A percentile compares a stretch with the other conserved stretches of the same genome.
These are phyloP conservation scores for Dactylis glomerata DNA, from an alignment of 176 grass and related monocot genomes.

Conservation along the genomic window DNA sequence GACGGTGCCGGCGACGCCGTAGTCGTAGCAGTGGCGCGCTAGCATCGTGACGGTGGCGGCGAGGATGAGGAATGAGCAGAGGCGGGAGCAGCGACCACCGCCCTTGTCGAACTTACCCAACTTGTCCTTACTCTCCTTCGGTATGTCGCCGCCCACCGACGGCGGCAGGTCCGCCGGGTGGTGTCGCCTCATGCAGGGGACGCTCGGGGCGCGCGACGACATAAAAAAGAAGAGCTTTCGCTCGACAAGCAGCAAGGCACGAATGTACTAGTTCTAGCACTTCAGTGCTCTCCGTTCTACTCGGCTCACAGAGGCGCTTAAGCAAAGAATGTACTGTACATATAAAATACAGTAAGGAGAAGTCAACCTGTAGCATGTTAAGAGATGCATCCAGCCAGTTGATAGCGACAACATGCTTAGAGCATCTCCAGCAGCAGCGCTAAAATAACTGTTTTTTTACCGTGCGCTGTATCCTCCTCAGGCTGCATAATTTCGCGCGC, in stretches of 20 bases:
- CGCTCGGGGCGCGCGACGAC: background rate
- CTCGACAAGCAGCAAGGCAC: background rate
- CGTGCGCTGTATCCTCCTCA: too few relatives aligned
- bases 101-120: constrained; percentile 6
- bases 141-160: background rate
- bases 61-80: constrained; percentile 41
- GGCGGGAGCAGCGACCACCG: constrained; percentile 18
- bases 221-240: background rate
- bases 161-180: constrained; percentile 14
- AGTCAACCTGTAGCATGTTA: too few relatives aligned
- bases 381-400: too few relatives aligned
- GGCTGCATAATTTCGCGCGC: too few relatives aligned
- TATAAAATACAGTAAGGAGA: too few relatives aligned
- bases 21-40: constrained; percentile 41
- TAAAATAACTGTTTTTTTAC: too few relatives aligned
- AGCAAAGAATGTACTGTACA: too few relatives aligned
- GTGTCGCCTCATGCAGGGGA: constrained; percentile 38
- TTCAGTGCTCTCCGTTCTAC: background rate
- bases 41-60: constrained; percentile 28
- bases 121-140: background rate
- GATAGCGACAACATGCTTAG: too few relatives aligned
- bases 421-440: too few relatives aligned
- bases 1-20: constrained; percentile 4
- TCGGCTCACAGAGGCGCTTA: too few relatives aligned
- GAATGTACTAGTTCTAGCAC: background rate